These are phyloP conservation scores for Talaromyces sp. DNA, from an alignment of 2,329 filamentous ascomycete genomes.

Conservation along the genomic window DNA sequence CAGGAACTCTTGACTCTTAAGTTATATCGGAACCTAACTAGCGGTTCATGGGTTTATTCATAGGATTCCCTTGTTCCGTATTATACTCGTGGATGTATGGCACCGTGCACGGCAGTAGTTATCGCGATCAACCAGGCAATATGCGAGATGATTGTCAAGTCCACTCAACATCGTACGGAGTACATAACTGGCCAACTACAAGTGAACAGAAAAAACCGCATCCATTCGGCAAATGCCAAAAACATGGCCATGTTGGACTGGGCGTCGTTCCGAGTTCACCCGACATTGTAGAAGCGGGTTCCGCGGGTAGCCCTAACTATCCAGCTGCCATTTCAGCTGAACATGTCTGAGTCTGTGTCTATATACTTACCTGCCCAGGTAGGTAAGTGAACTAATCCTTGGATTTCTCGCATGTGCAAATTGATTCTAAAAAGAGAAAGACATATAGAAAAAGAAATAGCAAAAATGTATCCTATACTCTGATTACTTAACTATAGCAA, in stretches of 20 bases:
- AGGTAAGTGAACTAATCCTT: neutral
- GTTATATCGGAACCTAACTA: too few species aligned
- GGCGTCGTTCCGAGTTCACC: neutral
- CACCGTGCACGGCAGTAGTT: too few species aligned
- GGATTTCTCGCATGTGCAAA: neutral
- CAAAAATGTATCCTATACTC: neutral
- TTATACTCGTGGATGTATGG: too few species aligned
- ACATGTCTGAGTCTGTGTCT: neutral
- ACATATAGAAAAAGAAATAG: neutral
- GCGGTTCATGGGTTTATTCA: too few species aligned
- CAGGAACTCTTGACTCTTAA: too few species aligned
- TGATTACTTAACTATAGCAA: slow-evolving; percentile 9
- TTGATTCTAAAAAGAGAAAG: neutral
- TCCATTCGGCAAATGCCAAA: too few species aligned
- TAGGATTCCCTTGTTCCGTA: too few species aligned
- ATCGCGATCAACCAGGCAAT: too few species aligned
- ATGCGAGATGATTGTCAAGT: too few species aligned
- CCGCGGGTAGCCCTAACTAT: neutral
- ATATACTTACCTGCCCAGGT: neutral
- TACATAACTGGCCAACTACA: too few species aligned
- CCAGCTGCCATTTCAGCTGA: neutral
- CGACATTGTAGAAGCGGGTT: neutral
- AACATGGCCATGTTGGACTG: neutral
- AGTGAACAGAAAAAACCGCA: too few species aligned
- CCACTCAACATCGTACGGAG: too few species aligned